Evolutionary conservation across 78 protist species (phyloP).

Genomic region (Dictyostelium purpureum): DNA sequence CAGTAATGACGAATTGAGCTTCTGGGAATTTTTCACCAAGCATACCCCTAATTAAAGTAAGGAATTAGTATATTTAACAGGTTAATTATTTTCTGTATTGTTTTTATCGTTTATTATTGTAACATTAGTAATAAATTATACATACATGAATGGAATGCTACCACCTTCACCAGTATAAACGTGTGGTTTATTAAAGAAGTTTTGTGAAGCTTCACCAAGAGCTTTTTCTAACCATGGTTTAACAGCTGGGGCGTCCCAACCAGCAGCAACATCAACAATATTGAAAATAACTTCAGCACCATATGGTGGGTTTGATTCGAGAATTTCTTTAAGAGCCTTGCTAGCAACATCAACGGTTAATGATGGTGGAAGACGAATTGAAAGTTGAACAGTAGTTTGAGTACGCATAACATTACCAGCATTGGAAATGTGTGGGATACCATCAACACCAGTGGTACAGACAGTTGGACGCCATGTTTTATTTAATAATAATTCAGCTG

Average conservation of each 20-base stretch:
- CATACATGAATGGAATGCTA: conserved; percentile 92
- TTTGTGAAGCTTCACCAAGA: conserved; percentile 55
- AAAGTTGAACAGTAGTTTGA: conserved; percentile 71
- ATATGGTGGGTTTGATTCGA: conserved; percentile 87
- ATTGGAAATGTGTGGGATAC: conserved; percentile 73
- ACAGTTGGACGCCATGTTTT: conserved; percentile 87
- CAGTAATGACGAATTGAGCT: conserved; percentile 88
- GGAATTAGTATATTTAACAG: no score
- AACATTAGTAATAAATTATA: no score
- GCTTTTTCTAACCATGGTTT: conserved; percentile 50
- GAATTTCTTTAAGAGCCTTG: conserved; percentile 37
- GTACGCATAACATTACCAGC: conserved; percentile 90
- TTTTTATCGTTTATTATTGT: no score
- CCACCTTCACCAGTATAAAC: conserved; percentile 83
- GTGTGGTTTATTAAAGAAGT: conserved; percentile 75
- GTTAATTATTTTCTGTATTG: no score
- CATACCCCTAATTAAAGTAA: no score
- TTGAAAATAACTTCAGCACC: conserved; percentile 83
- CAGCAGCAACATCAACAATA: conserved; percentile 57
- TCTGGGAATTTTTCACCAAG: conserved; percentile 86
- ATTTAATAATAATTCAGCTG: conserved; percentile 35
- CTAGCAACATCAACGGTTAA: conserved; percentile 46
- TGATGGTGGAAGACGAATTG: conserved; percentile 90
- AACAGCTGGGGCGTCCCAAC: conserved; percentile 86
- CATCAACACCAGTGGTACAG: conserved; percentile 87